Evolutionary conservation across 345 rosid genomes (phyloP), one percentile per base, ranked within the genome.

Genomic region (Citrus glauca): DNA sequence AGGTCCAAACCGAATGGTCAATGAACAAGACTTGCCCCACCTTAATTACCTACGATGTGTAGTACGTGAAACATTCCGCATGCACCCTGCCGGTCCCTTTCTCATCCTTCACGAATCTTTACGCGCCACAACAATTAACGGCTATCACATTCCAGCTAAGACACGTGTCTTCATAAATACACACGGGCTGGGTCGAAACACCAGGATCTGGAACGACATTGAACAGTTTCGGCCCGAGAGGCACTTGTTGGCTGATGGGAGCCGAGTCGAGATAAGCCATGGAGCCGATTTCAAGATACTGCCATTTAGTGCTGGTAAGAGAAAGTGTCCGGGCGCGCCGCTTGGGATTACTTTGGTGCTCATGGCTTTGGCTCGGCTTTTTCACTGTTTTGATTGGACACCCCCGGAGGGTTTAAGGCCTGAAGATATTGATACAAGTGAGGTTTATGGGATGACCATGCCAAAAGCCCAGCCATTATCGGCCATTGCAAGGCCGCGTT

Each of bases 41-140:
- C 89, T 95, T 42, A 93, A 90, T 80, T 95, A 93, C 80, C 69
- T 95, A 9, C 97, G 98, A 0, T 93, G 99, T 42, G 97, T 91
- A n/a, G 98, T 95, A 37, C 90, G 99, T 1, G 98, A 95, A 79
- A 92, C 96, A 4, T 95, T 95, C 66, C 86, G 99, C 63, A 90
- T 92, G 99, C 99, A 93, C 75, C 99, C 98, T 0, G 98, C 98
- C 0, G 99, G 99, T 6, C 99, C 99, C 2, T 88, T 95, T 67
- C 85, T 95, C 9, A 93, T 95, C 80, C 99, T 97, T 11, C 98
- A 95, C 53, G 98, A 95, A 75, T 95, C 97, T 4, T 68, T 92
- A 10, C 85, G 88, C 1, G 83, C 79, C 79, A 90, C 99, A 17
- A 90, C 92, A 2, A 83, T 95, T 86, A 87, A 88, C 82, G 94